Conservation (phyloP, 345 rosid genomes). For the Toxicodendron radicans region DNA sequence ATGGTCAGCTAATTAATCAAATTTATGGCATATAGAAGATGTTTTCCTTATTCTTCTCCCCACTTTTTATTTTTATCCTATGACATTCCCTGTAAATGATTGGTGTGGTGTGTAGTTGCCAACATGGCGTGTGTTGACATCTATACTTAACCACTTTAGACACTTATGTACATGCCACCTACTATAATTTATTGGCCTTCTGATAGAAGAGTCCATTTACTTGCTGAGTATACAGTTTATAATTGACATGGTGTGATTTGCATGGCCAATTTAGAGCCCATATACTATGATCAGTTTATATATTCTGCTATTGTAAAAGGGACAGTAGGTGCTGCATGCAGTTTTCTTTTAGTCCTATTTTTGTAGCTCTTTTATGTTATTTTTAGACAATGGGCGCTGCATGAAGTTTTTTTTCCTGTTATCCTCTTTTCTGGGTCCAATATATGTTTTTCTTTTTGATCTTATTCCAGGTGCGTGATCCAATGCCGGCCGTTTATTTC, state of each 20-base stretch:
- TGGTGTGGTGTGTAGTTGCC: not conserved
- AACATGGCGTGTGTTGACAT: not conserved
- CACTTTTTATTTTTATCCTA: not conserved
- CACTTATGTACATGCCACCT: not conserved
- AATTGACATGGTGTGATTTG: not conserved
- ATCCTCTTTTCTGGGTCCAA: not conserved
- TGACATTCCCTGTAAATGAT: not conserved
- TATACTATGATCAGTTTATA: not conserved
- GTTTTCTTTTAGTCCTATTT: not conserved
- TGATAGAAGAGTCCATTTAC: not conserved
- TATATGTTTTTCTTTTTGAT: conserved; percentile 16
- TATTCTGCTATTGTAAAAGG: not conserved
- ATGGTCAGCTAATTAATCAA: conserved; percentile 55
- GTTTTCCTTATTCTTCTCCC: not conserved
- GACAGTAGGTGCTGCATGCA: not conserved
- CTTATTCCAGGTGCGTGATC: conserved; percentile 80
- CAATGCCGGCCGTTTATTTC: conserved; percentile 96
- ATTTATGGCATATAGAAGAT: not conserved
- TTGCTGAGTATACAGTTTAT: not conserved
- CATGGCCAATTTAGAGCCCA: not conserved
- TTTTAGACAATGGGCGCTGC: not conserved
- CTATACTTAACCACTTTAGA: not conserved
- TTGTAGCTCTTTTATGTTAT: not conserved
- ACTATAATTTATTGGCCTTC: not conserved
- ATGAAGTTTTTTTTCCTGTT: not conserved